These are phyloP conservation scores for Trametes pubescens DNA, from an alignment of 1,284 basidiomycete species.

Conservation along the genomic window DNA sequence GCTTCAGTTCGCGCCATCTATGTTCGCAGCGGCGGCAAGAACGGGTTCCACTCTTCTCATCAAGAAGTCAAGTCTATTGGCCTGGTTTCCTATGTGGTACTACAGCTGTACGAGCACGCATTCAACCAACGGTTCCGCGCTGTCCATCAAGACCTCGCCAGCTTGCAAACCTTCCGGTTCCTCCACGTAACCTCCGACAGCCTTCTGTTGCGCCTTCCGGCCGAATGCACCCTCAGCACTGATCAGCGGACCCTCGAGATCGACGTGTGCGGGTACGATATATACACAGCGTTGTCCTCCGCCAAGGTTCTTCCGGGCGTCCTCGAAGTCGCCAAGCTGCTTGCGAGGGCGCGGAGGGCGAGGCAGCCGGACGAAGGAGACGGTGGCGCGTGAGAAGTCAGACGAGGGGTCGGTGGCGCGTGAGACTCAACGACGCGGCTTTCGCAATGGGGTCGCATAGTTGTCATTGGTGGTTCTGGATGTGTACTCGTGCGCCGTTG, in stretches of 20 bases:
- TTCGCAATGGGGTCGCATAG: too few relatives aligned
- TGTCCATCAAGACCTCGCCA: neutral
- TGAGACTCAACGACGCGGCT: too few relatives aligned
- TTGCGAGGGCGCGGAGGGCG: neutral
- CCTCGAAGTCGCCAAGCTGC: neutral
- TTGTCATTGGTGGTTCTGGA: too few relatives aligned
- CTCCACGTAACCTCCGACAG: neutral
- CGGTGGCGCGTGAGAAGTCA: neutral
- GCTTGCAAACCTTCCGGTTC: neutral
- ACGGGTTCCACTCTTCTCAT: neutral
- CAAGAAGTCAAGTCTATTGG: constrained; percentile 1
- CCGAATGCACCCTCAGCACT: neutral
- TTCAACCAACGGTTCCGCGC: constrained; percentile 1
- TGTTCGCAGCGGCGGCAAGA: constrained; percentile 1
- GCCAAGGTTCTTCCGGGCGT: neutral
- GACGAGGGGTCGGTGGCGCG: neutral
- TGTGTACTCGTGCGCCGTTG: too few relatives aligned
- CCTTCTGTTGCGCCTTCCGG: neutral
- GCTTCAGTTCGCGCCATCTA: constrained; percentile 10
- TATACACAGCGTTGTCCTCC: neutral
- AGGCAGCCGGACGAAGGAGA: neutral
- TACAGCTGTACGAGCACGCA: constrained; percentile 16
- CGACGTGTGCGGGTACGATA: neutral
- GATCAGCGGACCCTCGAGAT: neutral
- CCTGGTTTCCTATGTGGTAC: constrained; percentile 5